Conservation (phyloP, 1,139 yeast species). For the Eremothecium cymbalariae region DNA sequence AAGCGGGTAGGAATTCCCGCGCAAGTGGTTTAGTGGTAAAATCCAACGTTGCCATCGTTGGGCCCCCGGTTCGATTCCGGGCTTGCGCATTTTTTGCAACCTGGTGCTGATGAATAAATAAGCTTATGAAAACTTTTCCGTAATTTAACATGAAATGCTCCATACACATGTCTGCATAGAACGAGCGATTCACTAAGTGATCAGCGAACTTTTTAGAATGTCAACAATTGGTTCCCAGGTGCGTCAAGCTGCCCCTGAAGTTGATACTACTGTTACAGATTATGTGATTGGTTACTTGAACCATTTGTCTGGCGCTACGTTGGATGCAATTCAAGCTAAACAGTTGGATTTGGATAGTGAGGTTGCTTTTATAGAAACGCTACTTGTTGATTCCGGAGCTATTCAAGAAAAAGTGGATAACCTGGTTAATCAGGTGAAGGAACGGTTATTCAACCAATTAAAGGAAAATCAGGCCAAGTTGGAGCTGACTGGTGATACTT, state of each 20-base stretch:
- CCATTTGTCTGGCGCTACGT: conserved; percentile 65
- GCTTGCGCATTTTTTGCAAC: no score
- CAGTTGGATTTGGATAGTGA: conserved; percentile 60
- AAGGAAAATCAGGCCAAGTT: conserved; percentile 64
- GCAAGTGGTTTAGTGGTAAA: no score
- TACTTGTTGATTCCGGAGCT: conserved; percentile 80
- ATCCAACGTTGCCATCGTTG: no score
- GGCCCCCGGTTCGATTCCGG: no score
- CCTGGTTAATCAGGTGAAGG: conserved; percentile 40
- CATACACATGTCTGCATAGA: no score
- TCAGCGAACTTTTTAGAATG: no score
- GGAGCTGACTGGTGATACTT: conserved; percentile 67
- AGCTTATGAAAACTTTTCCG: no score
- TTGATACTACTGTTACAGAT: conserved; percentile 85
- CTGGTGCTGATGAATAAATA: no score
- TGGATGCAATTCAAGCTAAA: conserved; percentile 74
- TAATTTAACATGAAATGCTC: no score
- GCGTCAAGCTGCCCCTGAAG: conserved; percentile 81
- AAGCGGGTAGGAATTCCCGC: no score
- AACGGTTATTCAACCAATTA: conserved; percentile 48
- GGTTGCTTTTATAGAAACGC: conserved; percentile 51
- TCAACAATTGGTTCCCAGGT: conserved; percentile 44
- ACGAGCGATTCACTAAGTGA: no score
- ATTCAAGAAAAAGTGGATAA: conserved; percentile 43
- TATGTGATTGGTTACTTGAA: conserved; percentile 86